Conservation (phyloP, 2,329 filamentous ascomycete species). For the Pyrenophora seminiperda region DNA sequence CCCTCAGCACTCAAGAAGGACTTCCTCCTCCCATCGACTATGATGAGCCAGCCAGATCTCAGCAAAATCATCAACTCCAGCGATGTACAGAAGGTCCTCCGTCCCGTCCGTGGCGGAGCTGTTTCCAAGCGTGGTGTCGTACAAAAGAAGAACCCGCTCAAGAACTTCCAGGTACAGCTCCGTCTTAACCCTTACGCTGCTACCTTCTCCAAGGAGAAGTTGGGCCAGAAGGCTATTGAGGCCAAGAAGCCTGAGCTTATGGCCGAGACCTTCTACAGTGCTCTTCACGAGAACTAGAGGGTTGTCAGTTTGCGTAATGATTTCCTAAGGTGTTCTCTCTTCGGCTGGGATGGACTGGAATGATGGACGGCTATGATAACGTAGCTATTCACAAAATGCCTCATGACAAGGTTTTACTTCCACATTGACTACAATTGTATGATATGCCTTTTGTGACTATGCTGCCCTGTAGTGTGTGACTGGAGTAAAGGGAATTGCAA, state of each 20-base stretch:
- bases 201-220: slow-evolving; percentile 84
- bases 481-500: not conserved
- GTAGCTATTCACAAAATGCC: slow-evolving; percentile 39
- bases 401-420: slow-evolving; percentile 29
- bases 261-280: slow-evolving; percentile 58
- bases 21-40: slow-evolving; percentile 92
- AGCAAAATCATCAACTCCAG: slow-evolving; percentile 98
- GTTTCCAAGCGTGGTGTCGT: slow-evolving; percentile 87
- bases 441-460: too few species aligned
- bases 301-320: slow-evolving; percentile 29
- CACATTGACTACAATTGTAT: slow-evolving; percentile 4
- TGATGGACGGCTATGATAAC: slow-evolving; percentile 34
- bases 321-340: slow-evolving; percentile 35
- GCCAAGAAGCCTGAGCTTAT: slow-evolving; percentile 64
- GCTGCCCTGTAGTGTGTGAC: too few species aligned
- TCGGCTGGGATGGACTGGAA: slow-evolving; percentile 29
- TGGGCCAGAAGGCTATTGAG: slow-evolving; percentile 72
- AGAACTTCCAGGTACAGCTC: slow-evolving; percentile 98
- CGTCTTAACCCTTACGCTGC: slow-evolving; percentile 98
- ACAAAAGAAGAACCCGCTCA: slow-evolving; percentile 99
- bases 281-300: slow-evolving; percentile 56
- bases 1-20: slow-evolving; percentile 96
- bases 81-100: slow-evolving; percentile 95
- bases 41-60: slow-evolving; percentile 93
- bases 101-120: slow-evolving; percentile 86